Percentiles rank a stretch among this genome's conserved stretches.
Conservation (phyloP, 768 basidiomycete genomes). For the Lactarius indigo region DNA sequence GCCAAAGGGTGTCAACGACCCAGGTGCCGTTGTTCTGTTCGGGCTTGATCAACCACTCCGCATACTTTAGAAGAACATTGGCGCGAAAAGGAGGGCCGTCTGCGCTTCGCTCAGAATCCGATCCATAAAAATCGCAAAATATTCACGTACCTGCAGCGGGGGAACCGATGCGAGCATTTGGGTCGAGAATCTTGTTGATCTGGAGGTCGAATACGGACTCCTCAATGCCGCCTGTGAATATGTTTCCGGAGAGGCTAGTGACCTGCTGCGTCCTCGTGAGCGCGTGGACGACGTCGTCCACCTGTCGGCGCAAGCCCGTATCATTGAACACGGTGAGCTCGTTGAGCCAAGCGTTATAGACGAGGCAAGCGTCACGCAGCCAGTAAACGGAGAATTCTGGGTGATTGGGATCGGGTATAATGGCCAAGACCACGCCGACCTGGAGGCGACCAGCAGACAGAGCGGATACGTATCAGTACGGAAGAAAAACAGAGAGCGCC, state of each 20-base stretch:
- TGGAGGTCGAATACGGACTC: slow-evolving; percentile 19
- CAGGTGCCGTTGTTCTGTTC: slow-evolving; percentile 20
- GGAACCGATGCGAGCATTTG: slow-evolving; percentile 15
- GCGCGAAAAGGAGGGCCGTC: slow-evolving; percentile 21
- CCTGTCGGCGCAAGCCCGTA: slow-evolving; percentile 3
- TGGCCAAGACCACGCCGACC: slow-evolving; percentile 10
- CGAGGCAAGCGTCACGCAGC: slow-evolving; percentile 18
- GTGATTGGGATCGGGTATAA: slow-evolving; percentile 4
- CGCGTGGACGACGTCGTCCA: slow-evolving; percentile 20
- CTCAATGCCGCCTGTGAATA: slow-evolving; percentile 20
- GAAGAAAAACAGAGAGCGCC: background rate
- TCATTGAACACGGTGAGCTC: slow-evolving; percentile 20
- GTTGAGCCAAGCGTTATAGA: slow-evolving; percentile 21
- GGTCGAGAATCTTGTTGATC: slow-evolving; percentile 11
- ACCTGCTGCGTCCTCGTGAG: slow-evolving; percentile 17
- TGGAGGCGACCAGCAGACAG: background rate
- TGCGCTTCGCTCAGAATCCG: background rate
- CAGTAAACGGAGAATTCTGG: slow-evolving; percentile 17
- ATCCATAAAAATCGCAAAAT: background rate
- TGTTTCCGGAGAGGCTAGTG: slow-evolving; percentile 16
- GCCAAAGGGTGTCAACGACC: slow-evolving; percentile 16
- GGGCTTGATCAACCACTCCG: slow-evolving; percentile 19
- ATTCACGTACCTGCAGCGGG: slow-evolving; percentile 16
- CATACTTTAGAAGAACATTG: slow-evolving; percentile 12
- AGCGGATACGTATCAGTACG: background rate